Evolutionary conservation across 2,329 filamentous ascomycete genomes (phyloP).

Genomic region (Pyrenophora teres): DNA sequence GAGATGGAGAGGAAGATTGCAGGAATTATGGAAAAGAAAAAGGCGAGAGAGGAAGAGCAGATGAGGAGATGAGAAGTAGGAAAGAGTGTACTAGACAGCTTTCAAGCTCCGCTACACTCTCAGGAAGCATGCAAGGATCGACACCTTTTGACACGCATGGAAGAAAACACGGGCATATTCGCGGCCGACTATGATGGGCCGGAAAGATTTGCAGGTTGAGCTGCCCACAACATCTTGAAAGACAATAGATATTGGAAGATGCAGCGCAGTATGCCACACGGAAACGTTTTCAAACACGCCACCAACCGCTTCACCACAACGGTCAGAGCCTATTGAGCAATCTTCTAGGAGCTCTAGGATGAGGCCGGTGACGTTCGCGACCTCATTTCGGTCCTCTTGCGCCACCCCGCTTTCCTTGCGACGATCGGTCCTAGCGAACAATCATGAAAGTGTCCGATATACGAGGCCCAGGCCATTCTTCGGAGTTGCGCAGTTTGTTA

Average conservation of each 20-base stretch:
- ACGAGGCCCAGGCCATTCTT: too few relatives aligned
- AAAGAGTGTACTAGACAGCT: not conserved
- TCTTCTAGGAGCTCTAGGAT: not conserved
- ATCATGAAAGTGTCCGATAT: too few relatives aligned
- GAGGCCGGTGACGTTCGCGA: not conserved
- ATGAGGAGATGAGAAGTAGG: conserved; percentile 15
- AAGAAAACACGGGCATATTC: not conserved
- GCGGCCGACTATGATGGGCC: not conserved
- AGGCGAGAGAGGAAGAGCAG: conserved; percentile 18
- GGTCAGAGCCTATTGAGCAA: not conserved
- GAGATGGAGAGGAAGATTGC: conserved; percentile 62
- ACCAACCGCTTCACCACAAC: too few relatives aligned
- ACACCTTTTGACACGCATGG: too few relatives aligned
- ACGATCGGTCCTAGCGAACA: not conserved
- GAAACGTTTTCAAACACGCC: too few relatives aligned
- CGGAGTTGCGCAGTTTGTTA: too few relatives aligned
- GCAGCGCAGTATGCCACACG: too few relatives aligned
- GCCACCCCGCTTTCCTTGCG: not conserved
- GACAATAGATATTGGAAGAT: too few relatives aligned
- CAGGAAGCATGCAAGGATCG: not conserved
- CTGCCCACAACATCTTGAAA: too few relatives aligned
- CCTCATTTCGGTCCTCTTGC: not conserved
- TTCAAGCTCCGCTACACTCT: not conserved
- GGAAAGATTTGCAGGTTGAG: too few relatives aligned
- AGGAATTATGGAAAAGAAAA: conserved; percentile 24